Evolutionary conservation across 345 rosid species (phyloP).

Genomic region (Sisymbrium altissimum): DNA sequence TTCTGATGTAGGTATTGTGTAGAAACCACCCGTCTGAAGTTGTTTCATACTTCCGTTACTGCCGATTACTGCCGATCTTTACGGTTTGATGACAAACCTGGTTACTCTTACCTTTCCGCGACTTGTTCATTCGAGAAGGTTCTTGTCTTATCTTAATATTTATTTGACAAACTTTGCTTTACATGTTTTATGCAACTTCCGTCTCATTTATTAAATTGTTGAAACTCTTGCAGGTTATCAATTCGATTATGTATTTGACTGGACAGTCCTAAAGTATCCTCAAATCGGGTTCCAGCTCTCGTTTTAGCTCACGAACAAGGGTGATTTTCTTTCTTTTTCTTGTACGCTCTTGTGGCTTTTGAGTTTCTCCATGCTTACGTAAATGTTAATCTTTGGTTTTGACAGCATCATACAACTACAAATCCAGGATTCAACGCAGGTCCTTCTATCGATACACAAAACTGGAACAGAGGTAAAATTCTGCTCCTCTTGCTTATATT

Average conservation of each 20-base stretch:
- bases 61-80: conserved; percentile 84
- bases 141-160: not conserved
- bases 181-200: not conserved
- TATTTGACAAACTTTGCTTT: not conserved
- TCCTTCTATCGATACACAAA: conserved; percentile 50
- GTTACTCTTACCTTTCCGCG: conserved; percentile 80
- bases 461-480: conserved; percentile 45
- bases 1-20: conserved; percentile 51
- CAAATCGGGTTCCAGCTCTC: conserved; percentile 63
- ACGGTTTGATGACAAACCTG: conserved; percentile 90
- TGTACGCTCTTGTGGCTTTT: conserved; percentile 26
- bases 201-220: not conserved
- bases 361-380: not conserved
- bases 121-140: conserved; percentile 87
- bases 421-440: conserved; percentile 48
- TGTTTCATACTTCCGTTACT: conserved; percentile 74
- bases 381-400: conserved; percentile 6
- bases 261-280: conserved; percentile 78
- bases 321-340: not conserved
- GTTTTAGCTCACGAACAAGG: conserved; percentile 35
- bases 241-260: conserved; percentile 78
- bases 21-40: conserved; percentile 67
- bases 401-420: conserved; percentile 43
- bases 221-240: conserved; percentile 52
- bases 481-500: not conserved